Base-by-base conservation (phyloP, 2,329 filamentous ascomycete species). In the Scopulariopsis brevicaulis region DNA sequence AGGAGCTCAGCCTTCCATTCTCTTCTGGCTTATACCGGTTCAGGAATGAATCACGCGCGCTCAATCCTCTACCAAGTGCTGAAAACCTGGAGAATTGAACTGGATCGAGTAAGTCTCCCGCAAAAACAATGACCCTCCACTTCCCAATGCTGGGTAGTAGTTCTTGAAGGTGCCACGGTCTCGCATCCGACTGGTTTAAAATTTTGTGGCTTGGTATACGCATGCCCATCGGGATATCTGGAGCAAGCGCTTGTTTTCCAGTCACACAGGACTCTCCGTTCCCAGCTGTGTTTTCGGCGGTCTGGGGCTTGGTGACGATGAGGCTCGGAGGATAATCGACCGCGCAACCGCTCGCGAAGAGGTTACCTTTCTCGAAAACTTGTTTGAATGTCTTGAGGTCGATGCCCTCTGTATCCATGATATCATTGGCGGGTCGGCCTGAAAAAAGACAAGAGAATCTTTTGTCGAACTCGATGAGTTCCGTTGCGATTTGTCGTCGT, bases 391-490 rank as follows among this genome's bases (percentile, higher is more conserved):
- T 80, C 0, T 77, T 75, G 79, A 86, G 82, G 61, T 73, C 81
- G 58, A 86, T 78, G 0, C 83, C 83, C 54, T 78, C 77, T 59
- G 79, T 77, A 61, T 86, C 82, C 69, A 81, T 76, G 25, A 81
- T 71, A 58, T 83, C 80, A 65, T 80, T 83, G 37, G 76, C 81
- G 1, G 78, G 83, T n/a, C 73, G 72, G 1, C 77, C 78, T 0
- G 77, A 78, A 66, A 84, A 85, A 0, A 85, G 71, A 1, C 76
- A 71, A 5, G 77, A 78, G 62, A 84, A 82, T 40, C 73, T 74
- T 59, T 80, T 78, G 63, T 86, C 83, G 60, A 86, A 84, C 7
- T 77, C 74, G 60, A 90, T 89, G 0, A 90, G 76, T 46, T 85
- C 79, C 61, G 84, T 74, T 0, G 86, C 87, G 1, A 89, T 79